Base-by-base conservation (phyloP, 2,329 filamentous ascomycete genomes). In the Amphichorda felina region DNA sequence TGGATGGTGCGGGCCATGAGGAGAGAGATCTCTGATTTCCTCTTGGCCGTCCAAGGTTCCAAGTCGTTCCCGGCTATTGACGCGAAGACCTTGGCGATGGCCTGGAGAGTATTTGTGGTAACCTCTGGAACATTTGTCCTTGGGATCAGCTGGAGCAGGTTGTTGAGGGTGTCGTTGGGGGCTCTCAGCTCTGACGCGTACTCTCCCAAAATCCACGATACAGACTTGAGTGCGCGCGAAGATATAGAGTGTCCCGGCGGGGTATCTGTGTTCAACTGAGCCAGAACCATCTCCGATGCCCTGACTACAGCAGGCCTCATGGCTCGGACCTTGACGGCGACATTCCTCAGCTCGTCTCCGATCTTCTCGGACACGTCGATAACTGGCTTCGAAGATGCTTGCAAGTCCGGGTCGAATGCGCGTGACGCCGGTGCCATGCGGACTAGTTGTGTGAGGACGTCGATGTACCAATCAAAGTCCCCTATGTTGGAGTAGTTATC, bases 391-490 rank as follows among this genome's bases (percentile, higher is more conserved):
- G 50, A 42, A 8, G 51, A 42, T 3, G 50, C 45, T 8, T 57
- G 51, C 7, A 51, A 39, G 28, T 64, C 62, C 5, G 50, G 50
- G 6, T 65, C 61, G 7, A 50, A 46, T 7, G 50, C 49, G 27
- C 62, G 59, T 32, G 68, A 60, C n/a, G 63, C 46, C 0, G 64
- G 82, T 15, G 79, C 66, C 59, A 84, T 69, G 51, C 80, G 77
- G 28, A 95, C 76, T 11, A 98, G 70, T 51, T 94, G 86, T 5
- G 85, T 81, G 21, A 98, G 63, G 19, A 94, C 75, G 45, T 91
- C 84, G 44, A 96, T 82, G 55, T 96, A 96, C 91, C 91, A 98
- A 45, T 95, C 89, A 54, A 98, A 98, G 53, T 98, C 89, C 35
- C 71, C 64, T 33, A 98, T 68, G 50, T 87, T 85, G 27, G 73